These are phyloP conservation scores for Tubosaeta sp. DNA, from an alignment of 768 basidiomycete species.

Conservation along the genomic window DNA sequence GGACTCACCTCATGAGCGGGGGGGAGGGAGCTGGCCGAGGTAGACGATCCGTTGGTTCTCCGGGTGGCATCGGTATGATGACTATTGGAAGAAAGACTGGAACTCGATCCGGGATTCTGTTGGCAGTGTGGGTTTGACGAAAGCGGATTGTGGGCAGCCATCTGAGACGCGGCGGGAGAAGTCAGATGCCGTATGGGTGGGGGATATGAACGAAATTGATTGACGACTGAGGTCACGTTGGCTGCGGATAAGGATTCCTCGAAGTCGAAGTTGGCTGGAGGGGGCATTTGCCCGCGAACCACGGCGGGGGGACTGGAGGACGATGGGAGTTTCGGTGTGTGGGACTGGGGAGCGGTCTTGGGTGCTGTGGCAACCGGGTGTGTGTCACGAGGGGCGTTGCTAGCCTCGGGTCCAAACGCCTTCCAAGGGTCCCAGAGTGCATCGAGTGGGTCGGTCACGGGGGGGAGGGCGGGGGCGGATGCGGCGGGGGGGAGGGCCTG, in stretches of 20 bases:
- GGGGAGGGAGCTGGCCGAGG: conserved; percentile 24
- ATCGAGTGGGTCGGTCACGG: background rate
- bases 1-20: conserved; percentile 20
- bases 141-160: conserved; percentile 4
- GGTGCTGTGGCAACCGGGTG: conserved; percentile 20
- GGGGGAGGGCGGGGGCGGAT: conserved; percentile 10
- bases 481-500: conserved; percentile 10
- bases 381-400: conserved; percentile 1
- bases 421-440: conserved; percentile 27
- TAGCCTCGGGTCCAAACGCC: background rate
- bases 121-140: conserved; percentile 7
- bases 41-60: conserved; percentile 23
- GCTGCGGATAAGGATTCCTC: conserved; percentile 28
- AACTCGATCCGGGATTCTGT: conserved; percentile 27
- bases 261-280: conserved; percentile 23
- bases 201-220: conserved; percentile 30
- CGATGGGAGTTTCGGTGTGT: background rate
- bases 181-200: conserved; percentile 20
- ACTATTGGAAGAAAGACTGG: conserved; percentile 18
- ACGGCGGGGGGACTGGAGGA: conserved; percentile 9
- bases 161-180: conserved; percentile 15
- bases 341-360: background rate
- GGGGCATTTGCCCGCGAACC: conserved; percentile 20
- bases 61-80: conserved; percentile 27
- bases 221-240: conserved; percentile 29